phyloP scores from a whole-genome alignment of 2,329 filamentous ascomycete species.

The Alternaria burnsii region DNA sequence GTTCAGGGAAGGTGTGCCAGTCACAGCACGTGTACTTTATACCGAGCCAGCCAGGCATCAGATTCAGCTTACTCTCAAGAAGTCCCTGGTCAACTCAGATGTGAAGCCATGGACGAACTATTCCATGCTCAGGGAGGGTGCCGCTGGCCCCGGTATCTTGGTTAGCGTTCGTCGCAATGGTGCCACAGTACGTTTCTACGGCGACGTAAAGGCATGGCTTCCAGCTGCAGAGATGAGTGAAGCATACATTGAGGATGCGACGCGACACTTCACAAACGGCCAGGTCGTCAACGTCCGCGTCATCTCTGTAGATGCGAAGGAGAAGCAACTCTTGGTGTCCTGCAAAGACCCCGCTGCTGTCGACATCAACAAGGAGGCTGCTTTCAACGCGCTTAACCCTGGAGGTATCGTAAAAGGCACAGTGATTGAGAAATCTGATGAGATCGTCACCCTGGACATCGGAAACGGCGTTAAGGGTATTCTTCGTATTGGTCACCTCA shows the following conservation, averaged over 20 bases:
- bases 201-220: conserved; percentile 81
- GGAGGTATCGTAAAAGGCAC: conserved; percentile 80
- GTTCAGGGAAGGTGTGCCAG: conserved; percentile 83
- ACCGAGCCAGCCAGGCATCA: conserved; percentile 78
- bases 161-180: conserved; percentile 80
- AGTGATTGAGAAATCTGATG: conserved; percentile 59
- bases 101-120: conserved; percentile 80
- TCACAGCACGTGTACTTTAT: conserved; percentile 87
- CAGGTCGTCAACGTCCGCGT: conserved; percentile 93
- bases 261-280: conserved; percentile 86
- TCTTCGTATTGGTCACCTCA: conserved; percentile 79
- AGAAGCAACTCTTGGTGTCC: conserved; percentile 80
- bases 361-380: conserved; percentile 76
- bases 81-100: conserved; percentile 91
- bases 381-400: conserved; percentile 75
- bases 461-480: conserved; percentile 79
- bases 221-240: conserved; percentile 98
- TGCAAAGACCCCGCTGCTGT: conserved; percentile 89
- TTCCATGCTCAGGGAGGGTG: conserved; percentile 74
- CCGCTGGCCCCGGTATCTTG: conserved; percentile 85
- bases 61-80: conserved; percentile 90
- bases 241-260: conserved; percentile 88
- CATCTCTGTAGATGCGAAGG: conserved; percentile 77
- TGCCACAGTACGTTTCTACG: conserved; percentile 93
- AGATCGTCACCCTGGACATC: conserved; percentile 72